Percentiles rank a stretch among this genome's conserved stretches.
phyloP scores from a whole-genome alignment of 768 basidiomycete genomes.

The Lactifluus hygrophoroides region DNA sequence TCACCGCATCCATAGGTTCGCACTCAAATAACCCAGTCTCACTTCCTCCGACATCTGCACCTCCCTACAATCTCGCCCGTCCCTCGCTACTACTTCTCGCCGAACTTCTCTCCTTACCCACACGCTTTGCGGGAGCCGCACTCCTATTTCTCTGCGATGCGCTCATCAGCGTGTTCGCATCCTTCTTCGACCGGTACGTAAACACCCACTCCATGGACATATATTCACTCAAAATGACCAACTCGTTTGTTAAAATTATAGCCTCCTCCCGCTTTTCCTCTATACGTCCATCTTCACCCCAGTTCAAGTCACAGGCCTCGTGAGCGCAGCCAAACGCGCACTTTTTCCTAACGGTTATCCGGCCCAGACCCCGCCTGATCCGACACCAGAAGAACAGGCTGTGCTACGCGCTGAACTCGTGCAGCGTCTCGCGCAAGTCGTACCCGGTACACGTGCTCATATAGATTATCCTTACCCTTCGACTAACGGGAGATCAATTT shows the following conservation, averaged over 20 bases:
- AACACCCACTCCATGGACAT: too few species aligned
- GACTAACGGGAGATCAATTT: not conserved
- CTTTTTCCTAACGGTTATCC: slow-evolving; percentile 91
- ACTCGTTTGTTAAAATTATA: slow-evolving; percentile 27
- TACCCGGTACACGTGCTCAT: slow-evolving; percentile 35
- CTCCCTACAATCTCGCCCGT: slow-evolving; percentile 30
- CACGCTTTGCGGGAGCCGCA: slow-evolving; percentile 41
- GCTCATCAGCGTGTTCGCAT: slow-evolving; percentile 37
- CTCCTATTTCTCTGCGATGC: slow-evolving; percentile 40
- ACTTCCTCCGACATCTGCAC: not conserved
- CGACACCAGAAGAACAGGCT: slow-evolving; percentile 67
- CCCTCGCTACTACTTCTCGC: slow-evolving; percentile 39
- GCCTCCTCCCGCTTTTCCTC: slow-evolving; percentile 64
- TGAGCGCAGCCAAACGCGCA: slow-evolving; percentile 52
- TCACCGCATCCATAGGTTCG: not conserved
- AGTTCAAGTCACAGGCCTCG: slow-evolving; percentile 41
- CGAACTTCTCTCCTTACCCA: slow-evolving; percentile 40
- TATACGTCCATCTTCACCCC: slow-evolving; percentile 45
- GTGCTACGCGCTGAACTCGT: slow-evolving; percentile 40
- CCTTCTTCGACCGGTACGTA: slow-evolving; percentile 53
- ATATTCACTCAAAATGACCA: too few species aligned
- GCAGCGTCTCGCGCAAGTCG: slow-evolving; percentile 30
- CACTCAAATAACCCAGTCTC: not conserved
- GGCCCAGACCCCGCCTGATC: slow-evolving; percentile 61
- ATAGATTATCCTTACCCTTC: not conserved